Evolutionary conservation across 805 yeast species (phyloP), one percentile per base, ranked within the genome.

Genomic region (Candida palmyrensis): DNA sequence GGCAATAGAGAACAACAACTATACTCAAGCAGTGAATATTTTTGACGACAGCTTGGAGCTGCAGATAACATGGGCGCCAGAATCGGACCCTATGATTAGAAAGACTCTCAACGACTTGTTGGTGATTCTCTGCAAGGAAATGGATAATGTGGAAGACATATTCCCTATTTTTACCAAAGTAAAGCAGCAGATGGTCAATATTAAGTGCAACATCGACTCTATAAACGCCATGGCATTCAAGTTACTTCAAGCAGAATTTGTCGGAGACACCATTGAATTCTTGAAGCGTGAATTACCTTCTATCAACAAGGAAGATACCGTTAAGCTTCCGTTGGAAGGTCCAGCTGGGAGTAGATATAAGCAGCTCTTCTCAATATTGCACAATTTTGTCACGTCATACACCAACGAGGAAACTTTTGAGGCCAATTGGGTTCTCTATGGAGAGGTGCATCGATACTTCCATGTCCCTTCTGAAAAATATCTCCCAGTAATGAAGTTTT

Each of bases 361-460:
- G 5, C 39, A 42, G 6, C 45, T 66, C 2, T 65, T 64, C 28
- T 40, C 50, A 8, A 27, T 32, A 5, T 42, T 66, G 12, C 60
- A 59, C 38, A 40, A 40, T 3, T 62, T 55, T 45, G 65, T 58
- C 5, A 43, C 55, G 14, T 38, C 47, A 0, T 59, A 55, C 41
- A 46, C 40, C 5, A 16, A 47, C 18, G 68, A 66, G 30, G 31
- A 40, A 3, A 49, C 64, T 1, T 40, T 40, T 15, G 71, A 68
- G 37, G 71, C 77, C 0, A 80, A 82, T 41, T 70, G 76, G 81
- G 67, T 66, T 5, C 55, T 82, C 4, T 82, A 77, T 42, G 75
- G 75, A 3, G 73, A 71, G 34, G 46, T 82, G 28, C 73, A 73
- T 45, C 61, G 68, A 42, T 68, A 72, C 33, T 79, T 82, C 48